A percentile compares a stretch with the other conserved stretches of the same genome.
Conservation (phyloP, 2,329 filamentous ascomycete genomes). For the Thielaviopsis cerberus region DNA sequence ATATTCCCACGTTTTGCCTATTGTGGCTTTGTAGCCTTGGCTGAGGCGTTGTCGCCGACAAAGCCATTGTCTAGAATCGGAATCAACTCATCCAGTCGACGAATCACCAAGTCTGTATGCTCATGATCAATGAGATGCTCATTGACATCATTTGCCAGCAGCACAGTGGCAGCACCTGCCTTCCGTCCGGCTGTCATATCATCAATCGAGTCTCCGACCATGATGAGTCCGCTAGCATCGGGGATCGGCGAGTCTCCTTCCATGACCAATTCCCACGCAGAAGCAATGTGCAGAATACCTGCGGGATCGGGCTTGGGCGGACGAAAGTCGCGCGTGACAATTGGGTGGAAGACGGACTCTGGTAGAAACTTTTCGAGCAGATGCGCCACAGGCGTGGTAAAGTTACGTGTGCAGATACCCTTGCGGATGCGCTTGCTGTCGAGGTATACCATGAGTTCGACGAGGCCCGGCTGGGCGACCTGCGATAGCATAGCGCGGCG, state of each 20-base stretch:
- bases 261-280: constrained; percentile 44
- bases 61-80: constrained; percentile 59
- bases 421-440: constrained; percentile 48
- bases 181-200: constrained; percentile 75
- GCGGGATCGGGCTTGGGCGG: constrained; percentile 78
- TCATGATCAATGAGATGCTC: constrained; percentile 47
- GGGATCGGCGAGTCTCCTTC: constrained; percentile 14
- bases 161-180: constrained; percentile 77
- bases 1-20: neutral
- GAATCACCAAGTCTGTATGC: constrained; percentile 59
- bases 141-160: constrained; percentile 73
- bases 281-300: constrained; percentile 71
- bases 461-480: constrained; percentile 62
- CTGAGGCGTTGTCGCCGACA: constrained; percentile 24
- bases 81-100: constrained; percentile 56
- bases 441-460: constrained; percentile 64
- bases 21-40: neutral
- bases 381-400: constrained; percentile 59
- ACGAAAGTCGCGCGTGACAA: constrained; percentile 67
- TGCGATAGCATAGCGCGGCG: constrained; percentile 62
- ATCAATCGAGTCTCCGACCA: constrained; percentile 69
- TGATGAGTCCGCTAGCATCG: constrained; percentile 34
- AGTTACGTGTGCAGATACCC: constrained; percentile 87
- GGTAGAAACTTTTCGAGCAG: constrained; percentile 58
- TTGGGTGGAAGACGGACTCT: constrained; percentile 49